Evolutionary conservation across 345 rosid species (phyloP).

Genomic region (Euclidium syriacum): DNA sequence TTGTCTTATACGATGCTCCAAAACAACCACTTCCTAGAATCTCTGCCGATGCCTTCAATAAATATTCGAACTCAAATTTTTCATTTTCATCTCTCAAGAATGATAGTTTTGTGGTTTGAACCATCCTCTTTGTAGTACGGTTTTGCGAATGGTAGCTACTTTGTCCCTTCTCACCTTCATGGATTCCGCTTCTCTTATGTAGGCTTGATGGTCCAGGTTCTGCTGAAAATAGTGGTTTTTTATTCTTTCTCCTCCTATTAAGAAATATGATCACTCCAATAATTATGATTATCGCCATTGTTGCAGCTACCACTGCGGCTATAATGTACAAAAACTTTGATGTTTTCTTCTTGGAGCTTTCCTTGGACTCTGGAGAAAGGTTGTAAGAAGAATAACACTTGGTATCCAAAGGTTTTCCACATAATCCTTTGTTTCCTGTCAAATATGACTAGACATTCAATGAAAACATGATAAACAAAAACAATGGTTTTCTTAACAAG

Average conservation of each 20-base stretch:
- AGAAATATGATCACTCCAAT: conserved; percentile 3
- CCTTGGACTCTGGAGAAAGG: background rate
- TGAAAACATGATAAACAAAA: background rate
- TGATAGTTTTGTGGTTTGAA: conserved; percentile 36
- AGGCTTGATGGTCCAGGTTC: conserved; percentile 53
- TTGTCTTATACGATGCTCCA: conserved; percentile 77
- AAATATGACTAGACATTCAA: background rate
- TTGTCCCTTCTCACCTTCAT: conserved; percentile 23
- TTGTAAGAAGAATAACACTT: conserved; percentile 19
- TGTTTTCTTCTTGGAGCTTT: background rate
- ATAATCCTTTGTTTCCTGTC: conserved; percentile 66
- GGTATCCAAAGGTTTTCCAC: conserved; percentile 50
- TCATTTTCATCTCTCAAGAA: conserved; percentile 66
- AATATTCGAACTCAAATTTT: conserved; percentile 66
- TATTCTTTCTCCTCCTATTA: background rate
- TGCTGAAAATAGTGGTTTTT: conserved; percentile 4
- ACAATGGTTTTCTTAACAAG: too few relatives aligned
- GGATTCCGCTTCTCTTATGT: conserved; percentile 36
- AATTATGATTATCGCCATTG: conserved; percentile 4
- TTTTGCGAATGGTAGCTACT: conserved; percentile 22
- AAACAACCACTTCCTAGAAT: conserved; percentile 84
- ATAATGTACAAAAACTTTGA: conserved; percentile 20
- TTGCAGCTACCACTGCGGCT: conserved; percentile 20
- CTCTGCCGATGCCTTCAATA: conserved; percentile 86
- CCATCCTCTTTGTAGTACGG: conserved; percentile 25